Evolutionary conservation across 1,139 yeast species (phyloP).

Genomic region (Blastobotrys indianensis): DNA sequence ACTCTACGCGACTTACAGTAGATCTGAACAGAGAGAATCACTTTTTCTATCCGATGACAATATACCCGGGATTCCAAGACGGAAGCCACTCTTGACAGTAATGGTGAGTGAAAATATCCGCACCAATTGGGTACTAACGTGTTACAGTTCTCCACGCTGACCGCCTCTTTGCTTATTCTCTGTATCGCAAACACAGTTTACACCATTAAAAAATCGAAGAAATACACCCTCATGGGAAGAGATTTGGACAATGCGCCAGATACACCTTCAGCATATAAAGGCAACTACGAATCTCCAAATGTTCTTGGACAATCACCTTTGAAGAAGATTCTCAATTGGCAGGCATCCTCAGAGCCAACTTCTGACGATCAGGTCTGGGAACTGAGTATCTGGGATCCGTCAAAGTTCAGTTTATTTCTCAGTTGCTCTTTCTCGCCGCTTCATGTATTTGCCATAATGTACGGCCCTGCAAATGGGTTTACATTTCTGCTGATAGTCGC

Average conservation of each 20-base stretch:
- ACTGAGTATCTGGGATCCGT: slow-evolving; percentile 55
- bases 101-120: slow-evolving; percentile 6
- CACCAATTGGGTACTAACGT: neutral
- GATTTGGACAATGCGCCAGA: slow-evolving; percentile 36
- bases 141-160: slow-evolving; percentile 12
- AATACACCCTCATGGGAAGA: slow-evolving; percentile 40
- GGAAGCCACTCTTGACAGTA: slow-evolving; percentile 14
- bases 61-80: slow-evolving; percentile 1
- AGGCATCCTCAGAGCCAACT: neutral
- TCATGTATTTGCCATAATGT: slow-evolving; percentile 39
- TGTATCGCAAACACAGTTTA: slow-evolving; percentile 33
- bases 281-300: slow-evolving; percentile 23
- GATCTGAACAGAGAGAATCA: neutral
- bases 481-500: slow-evolving; percentile 32
- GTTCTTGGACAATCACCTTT: slow-evolving; percentile 9
- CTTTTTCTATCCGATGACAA: slow-evolving; percentile 3
- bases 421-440: slow-evolving; percentile 57
- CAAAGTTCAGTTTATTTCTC: slow-evolving; percentile 44
- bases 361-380: slow-evolving; percentile 40
- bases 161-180: slow-evolving; percentile 13
- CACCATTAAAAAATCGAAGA: slow-evolving; percentile 34
- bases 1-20: slow-evolving; percentile 13
- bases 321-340: slow-evolving; percentile 10
- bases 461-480: slow-evolving; percentile 39
- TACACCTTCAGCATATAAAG: slow-evolving; percentile 38